Base-by-base conservation (phyloP, 768 basidiomycete genomes). In the Dacryopinax spathularia region DNA sequence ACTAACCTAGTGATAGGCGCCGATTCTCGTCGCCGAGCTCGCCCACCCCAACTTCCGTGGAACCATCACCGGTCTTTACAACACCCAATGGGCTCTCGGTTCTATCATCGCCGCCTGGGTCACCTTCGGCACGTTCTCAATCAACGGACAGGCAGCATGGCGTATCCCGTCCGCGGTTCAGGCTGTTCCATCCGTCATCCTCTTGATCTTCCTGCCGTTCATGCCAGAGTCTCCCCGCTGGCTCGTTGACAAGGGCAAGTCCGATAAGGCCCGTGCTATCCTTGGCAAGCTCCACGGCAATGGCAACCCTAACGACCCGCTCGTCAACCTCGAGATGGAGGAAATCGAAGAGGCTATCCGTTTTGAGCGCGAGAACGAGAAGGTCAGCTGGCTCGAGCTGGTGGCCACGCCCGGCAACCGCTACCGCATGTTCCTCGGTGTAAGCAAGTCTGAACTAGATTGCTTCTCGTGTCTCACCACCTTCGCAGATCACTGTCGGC, bases 21-120 rank as follows among this genome's bases (percentile, higher is more conserved):
- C 91, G 12, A 81, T 91, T 78, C 75, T 92, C 75, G 84, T 92
- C 63, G 86, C 89, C 59, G 91, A 93, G 75, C 75, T 92, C 20
- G 80, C 90, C 0, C 91, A 91, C 72, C 91, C 90, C 18, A 77
- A 81, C 12, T 86, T 93, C 74, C 89, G 91, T 68, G 86, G 84
- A 16, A 84, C 84, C 33, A 74, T 93, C 64, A 91, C 88, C 16
- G 84, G 87, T 1, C 74, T 84, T 60, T 89, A 88, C 77, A 89
- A 90, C 78, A 86, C 88, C 35, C 84, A 90, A 65, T 91, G 90
- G 89, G 89, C 89, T 72, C 84, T 86, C 18, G 90, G 90, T 64
- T 79, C 88, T 63, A 89, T 91, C 71, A 70, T 90, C 48, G 48
- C 48, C 13, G 48, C 48, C 12, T 56, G 48, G 48, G 48, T 56